Evolutionary conservation across 2,329 filamentous ascomycete species (phyloP).

Genomic region (Emmonsia crescens): DNA sequence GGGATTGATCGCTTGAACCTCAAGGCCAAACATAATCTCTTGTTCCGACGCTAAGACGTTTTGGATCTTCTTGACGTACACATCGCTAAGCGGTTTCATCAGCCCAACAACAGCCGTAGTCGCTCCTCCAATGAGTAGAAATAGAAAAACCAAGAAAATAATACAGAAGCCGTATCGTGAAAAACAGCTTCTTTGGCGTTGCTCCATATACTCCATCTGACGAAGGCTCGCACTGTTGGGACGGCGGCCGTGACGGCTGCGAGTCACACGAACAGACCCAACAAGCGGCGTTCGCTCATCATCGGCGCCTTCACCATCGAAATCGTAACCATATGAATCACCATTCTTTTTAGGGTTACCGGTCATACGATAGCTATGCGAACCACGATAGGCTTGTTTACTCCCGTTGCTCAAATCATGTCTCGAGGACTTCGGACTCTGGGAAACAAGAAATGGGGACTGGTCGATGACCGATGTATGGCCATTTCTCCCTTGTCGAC

Average conservation of each 20-base stretch:
- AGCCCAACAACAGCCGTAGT: conserved; percentile 85
- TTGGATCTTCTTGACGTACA: conserved; percentile 68
- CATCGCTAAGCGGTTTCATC: conserved; percentile 71
- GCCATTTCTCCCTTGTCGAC: conserved; percentile 62
- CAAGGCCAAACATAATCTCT: conserved; percentile 87
- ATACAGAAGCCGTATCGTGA: conserved; percentile 77
- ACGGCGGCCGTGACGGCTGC: conserved; percentile 46
- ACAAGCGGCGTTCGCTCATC: conserved; percentile 83
- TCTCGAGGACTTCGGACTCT: conserved; percentile 51
- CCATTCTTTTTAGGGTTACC: conserved; percentile 45
- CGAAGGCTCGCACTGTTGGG: conserved; percentile 49
- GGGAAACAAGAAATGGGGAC: conserved; percentile 56
- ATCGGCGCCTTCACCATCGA: conserved; percentile 73
- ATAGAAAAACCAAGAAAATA: conserved; percentile 67
- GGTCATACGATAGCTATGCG: conserved; percentile 38
- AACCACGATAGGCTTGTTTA: conserved; percentile 56
- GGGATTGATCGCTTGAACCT: conserved; percentile 79
- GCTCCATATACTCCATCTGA: conserved; percentile 63
- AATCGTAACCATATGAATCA: conserved; percentile 60
- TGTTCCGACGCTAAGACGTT: conserved; percentile 90
- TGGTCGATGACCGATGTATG: conserved; percentile 67
- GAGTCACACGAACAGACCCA: conserved; percentile 48
- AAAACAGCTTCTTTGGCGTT: conserved; percentile 52
- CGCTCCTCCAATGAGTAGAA: conserved; percentile 72
- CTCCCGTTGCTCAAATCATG: conserved; percentile 41